Evolutionary conservation across 192 early-diverging fungal genomes (phyloP).

Genomic region (Coemansia aciculifera): DNA sequence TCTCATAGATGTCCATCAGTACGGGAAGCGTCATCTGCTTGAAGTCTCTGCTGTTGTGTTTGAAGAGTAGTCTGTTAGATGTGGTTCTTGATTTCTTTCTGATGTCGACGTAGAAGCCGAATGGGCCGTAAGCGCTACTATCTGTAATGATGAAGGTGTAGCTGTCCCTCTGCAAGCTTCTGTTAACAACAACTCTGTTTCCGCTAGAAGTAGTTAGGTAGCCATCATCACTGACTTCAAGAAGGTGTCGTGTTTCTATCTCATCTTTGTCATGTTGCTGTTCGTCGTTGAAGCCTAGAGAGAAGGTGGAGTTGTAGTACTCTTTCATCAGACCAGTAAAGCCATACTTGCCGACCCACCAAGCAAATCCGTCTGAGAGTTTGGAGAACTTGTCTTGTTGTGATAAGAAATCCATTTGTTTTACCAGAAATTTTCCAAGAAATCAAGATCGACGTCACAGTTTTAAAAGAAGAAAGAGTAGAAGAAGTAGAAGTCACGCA

Average conservation of each 20-base stretch:
- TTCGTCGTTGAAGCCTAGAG: neutral
- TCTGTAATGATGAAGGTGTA: neutral
- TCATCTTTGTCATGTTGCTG: neutral
- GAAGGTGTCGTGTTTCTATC: neutral
- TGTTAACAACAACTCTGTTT: neutral
- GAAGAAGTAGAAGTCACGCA: no score
- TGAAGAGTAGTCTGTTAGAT: neutral
- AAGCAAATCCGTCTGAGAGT: neutral
- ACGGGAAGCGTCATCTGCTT: neutral
- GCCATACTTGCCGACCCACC: neutral
- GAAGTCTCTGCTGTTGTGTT: neutral
- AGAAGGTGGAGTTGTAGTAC: neutral
- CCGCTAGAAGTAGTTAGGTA: neutral
- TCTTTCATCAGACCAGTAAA: neutral
- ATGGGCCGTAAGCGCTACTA: neutral
- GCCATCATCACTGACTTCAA: slow-evolving; percentile 1
- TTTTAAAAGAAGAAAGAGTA: no score
- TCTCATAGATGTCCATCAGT: neutral
- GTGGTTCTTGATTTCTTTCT: neutral
- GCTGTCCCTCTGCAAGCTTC: neutral
- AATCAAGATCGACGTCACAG: no score
- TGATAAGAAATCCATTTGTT: neutral
- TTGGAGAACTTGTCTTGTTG: neutral
- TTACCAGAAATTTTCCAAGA: no score
- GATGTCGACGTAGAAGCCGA: slow-evolving; percentile 5